phyloP scores from a whole-genome alignment of 192 early-diverging fungal species.

The Dissophora globulifera region DNA sequence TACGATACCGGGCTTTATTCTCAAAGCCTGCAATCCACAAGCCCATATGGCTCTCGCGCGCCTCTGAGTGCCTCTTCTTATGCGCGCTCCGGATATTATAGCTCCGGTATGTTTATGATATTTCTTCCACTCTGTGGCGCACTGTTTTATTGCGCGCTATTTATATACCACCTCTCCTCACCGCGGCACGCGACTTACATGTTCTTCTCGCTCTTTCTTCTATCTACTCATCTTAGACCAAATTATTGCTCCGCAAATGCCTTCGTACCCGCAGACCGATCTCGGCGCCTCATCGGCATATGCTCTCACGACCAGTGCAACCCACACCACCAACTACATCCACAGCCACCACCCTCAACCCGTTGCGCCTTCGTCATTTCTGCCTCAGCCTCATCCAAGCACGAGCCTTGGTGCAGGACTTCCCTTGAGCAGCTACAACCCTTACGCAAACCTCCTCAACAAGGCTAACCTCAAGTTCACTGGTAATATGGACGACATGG shows the following conservation, averaged over 20 bases:
- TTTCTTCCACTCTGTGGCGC: conserved; percentile 1
- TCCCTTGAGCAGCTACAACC: conserved; percentile 28
- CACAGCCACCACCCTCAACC: conserved; percentile 38
- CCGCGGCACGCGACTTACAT: too few species aligned
- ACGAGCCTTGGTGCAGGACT: conserved; percentile 9
- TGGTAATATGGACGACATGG: conserved; percentile 74
- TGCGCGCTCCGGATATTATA: conserved; percentile 42
- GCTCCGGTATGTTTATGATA: conserved; percentile 32
- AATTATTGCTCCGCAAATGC: conserved; percentile 29
- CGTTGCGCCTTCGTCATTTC: conserved; percentile 41
- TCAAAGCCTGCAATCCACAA: conserved; percentile 31
- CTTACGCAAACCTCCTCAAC: conserved; percentile 30
- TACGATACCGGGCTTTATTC: conserved; percentile 42
- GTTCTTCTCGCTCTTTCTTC: not conserved
- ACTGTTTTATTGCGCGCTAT: not conserved
- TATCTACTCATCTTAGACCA: conserved; percentile 10
- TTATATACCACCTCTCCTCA: too few species aligned
- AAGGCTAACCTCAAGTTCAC: conserved; percentile 48
- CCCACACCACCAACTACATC: conserved; percentile 30
- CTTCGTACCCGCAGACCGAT: conserved; percentile 37
- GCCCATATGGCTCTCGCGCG: conserved; percentile 32
- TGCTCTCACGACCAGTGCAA: conserved; percentile 12
- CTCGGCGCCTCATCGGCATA: conserved; percentile 13
- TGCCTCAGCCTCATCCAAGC: conserved; percentile 42
- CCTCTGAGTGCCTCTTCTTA: conserved; percentile 23